Percentiles rank a stretch among this genome's conserved stretches.
Conservation (phyloP, 345 rosid species). For the Theobroma cacao region DNA sequence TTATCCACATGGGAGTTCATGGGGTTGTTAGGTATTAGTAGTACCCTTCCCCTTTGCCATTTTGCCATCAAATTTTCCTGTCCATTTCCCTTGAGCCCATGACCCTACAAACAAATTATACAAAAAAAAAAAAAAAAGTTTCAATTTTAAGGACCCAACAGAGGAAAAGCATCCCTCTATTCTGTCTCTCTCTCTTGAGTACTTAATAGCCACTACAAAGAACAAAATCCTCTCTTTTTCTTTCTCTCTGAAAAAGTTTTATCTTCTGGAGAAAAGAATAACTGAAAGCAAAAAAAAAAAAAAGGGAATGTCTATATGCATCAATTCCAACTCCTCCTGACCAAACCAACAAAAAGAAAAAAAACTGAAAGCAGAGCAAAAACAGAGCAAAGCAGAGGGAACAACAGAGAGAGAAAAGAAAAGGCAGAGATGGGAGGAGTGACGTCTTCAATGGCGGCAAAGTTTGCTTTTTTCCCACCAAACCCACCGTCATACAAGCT, state of each 20-base stretch:
- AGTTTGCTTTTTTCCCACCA: constrained; percentile 97
- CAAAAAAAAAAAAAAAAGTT: neutral
- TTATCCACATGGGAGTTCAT: constrained; percentile 33
- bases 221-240: constrained; percentile 3
- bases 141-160: neutral
- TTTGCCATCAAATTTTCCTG: constrained; percentile 18
- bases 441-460: constrained; percentile 96
- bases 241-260: constrained; percentile 3
- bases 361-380: neutral
- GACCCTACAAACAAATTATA: constrained; percentile 24
- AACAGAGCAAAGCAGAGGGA: constrained; percentile 14
- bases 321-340: constrained; percentile 12
- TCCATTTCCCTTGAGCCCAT: constrained; percentile 2
- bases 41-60: neutral
- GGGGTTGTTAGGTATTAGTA: constrained; percentile 14
- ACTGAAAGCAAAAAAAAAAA: constrained; percentile 1
- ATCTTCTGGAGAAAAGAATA: constrained; percentile 26
- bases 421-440: constrained; percentile 74
- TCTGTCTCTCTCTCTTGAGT: neutral
- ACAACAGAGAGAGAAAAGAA: neutral
- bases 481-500: constrained; percentile 93
- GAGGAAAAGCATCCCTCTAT: neutral
- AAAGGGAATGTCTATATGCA: constrained; percentile 20
- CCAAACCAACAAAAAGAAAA: neutral
- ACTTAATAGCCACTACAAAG: neutral